Percentiles rank a stretch among this genome's conserved stretches.
phyloP scores from a whole-genome alignment of 768 basidiomycete species.

The Lepiota brunneoincarnata region DNA sequence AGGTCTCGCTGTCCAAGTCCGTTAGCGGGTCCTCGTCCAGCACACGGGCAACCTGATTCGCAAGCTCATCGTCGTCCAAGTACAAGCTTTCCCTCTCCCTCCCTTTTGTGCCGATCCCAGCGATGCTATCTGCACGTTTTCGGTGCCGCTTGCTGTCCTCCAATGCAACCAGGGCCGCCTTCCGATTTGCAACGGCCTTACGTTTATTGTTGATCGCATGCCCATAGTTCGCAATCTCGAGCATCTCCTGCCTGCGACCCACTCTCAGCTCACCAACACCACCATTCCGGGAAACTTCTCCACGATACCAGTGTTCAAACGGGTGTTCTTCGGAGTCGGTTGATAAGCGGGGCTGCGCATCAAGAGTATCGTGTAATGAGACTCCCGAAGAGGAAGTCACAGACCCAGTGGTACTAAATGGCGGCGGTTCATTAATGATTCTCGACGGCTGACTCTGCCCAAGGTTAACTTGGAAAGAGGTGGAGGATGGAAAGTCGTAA shows the following conservation, averaged over 20 bases:
- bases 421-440: slow-evolving; percentile 63
- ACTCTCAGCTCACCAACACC: slow-evolving; percentile 85
- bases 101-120: slow-evolving; percentile 49
- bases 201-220: slow-evolving; percentile 45
- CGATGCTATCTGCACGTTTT: slow-evolving; percentile 67
- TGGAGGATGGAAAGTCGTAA: slow-evolving; percentile 18
- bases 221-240: slow-evolving; percentile 85
- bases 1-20: slow-evolving; percentile 62
- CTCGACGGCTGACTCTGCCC: slow-evolving; percentile 32
- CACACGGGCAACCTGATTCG: slow-evolving; percentile 48
- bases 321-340: slow-evolving; percentile 79
- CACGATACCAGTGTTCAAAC: slow-evolving; percentile 89
- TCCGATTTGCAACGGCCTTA: slow-evolving; percentile 23
- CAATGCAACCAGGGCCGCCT: slow-evolving; percentile 21
- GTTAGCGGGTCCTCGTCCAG: slow-evolving; percentile 75
- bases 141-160: slow-evolving; percentile 31
- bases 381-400: slow-evolving; percentile 28
- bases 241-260: slow-evolving; percentile 75
- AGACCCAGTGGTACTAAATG: slow-evolving; percentile 54
- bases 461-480: slow-evolving; percentile 29
- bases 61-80: slow-evolving; percentile 57
- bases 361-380: slow-evolving; percentile 23
- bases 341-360: slow-evolving; percentile 52
- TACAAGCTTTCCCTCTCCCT: slow-evolving; percentile 64
- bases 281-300: slow-evolving; percentile 82